phyloP scores from a whole-genome alignment of 768 basidiomycete genomes.

The Suillus tomentosus region DNA sequence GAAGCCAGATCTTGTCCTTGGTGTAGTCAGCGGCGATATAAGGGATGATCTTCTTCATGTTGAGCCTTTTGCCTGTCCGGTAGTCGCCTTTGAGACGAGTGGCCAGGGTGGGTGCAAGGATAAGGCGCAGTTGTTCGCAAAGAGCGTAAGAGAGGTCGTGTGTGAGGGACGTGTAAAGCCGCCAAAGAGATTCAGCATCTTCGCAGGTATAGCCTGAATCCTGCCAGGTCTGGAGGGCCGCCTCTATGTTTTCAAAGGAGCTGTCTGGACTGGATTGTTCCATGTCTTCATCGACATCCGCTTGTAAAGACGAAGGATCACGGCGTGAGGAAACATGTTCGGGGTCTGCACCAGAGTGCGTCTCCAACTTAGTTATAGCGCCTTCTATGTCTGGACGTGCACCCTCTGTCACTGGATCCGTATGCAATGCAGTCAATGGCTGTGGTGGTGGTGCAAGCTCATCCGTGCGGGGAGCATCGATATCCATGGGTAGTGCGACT shows the following conservation, averaged over 20 bases:
- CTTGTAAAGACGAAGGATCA: slow-evolving; percentile 32
- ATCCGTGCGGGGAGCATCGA: slow-evolving; percentile 44
- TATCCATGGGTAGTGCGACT: slow-evolving; percentile 48
- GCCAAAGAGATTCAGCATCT: slow-evolving; percentile 82
- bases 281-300: slow-evolving; percentile 33
- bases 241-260: slow-evolving; percentile 24
- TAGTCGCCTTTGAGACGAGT: slow-evolving; percentile 96
- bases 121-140: slow-evolving; percentile 95
- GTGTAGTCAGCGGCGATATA: slow-evolving; percentile 99
- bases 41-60: slow-evolving; percentile 98
- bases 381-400: slow-evolving; percentile 43
- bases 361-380: slow-evolving; percentile 43
- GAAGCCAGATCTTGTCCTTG: slow-evolving; percentile 99
- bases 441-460: slow-evolving; percentile 17
- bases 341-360: slow-evolving; percentile 13
- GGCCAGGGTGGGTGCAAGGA: slow-evolving; percentile 92
- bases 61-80: slow-evolving; percentile 94
- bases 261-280: slow-evolving; percentile 18
- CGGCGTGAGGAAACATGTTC: slow-evolving; percentile 17
- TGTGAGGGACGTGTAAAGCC: slow-evolving; percentile 86
- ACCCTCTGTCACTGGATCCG: slow-evolving; percentile 30
- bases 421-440: slow-evolving; percentile 29
- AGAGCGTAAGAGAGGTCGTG: slow-evolving; percentile 88
- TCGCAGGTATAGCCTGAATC: slow-evolving; percentile 51
- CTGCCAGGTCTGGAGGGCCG: slow-evolving; percentile 23